Evolutionary conservation across 768 basidiomycete genomes (phyloP), one percentile per base, ranked within the genome.

Genomic region (Lentinus brumalis): DNA sequence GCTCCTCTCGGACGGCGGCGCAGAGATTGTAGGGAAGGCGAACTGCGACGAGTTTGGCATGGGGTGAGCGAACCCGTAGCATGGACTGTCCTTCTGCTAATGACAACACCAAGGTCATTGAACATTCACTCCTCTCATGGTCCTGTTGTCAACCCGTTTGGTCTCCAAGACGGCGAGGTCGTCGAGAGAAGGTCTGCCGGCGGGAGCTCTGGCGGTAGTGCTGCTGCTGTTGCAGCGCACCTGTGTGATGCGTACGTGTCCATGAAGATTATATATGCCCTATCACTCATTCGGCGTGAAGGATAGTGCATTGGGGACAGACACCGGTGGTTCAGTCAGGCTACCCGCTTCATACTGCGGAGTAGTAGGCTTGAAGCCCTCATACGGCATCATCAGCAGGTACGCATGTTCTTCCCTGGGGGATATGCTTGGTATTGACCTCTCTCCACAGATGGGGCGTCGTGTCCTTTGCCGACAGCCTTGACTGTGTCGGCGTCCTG

Each of bases 31-130:
- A 2, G 96, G 94, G 1, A 97, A 97, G 75, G 88, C 95, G 0
- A 96, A 96, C 70, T 93, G 94, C 73, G 96, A 99, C 71, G 96
- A 98, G 74, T 98, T 98, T 74, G 96, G 96, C 1, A 98, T 98
- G 96, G 96, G 96, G 89, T 95, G 59, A 18, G 86, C 74, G 42
- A 18, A 35, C 9, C 4, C 35, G 56, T 21, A 57, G 38, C 32
- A 49, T 11, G 41, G 6, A 35, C 21, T 26, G 42, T 62, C 26
- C 39, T 4, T 26, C 38, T 7, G 5, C 11, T 51, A n/a, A 40
- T 18, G 21, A 21, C 5, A 6, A 3, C 12, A 8, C 65, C 42
- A 62, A 93, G 91, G 16, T 98, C 94, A 2, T 76, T 91, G 62
- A 96, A 94, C 70, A 73, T 83, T 5, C 82, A 94, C 67, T 85